Evolutionary conservation across 2,329 filamentous ascomycete genomes (phyloP).

Genomic region (Ophiocordyceps camponoti-rufipedis): DNA sequence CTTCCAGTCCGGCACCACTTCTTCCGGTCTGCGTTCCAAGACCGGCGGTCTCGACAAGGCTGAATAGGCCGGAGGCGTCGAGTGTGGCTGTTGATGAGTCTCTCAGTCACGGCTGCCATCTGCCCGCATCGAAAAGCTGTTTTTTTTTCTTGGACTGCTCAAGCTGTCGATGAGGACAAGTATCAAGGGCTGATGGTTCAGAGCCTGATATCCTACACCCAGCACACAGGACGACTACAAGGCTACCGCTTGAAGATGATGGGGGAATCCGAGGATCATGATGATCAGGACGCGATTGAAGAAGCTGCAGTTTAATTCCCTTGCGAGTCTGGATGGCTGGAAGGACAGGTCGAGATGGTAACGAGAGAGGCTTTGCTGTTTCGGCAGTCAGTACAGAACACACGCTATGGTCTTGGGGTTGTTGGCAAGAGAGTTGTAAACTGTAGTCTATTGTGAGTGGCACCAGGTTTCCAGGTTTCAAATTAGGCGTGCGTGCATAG

Average conservation of each 20-base stretch:
- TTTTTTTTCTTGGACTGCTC: neutral
- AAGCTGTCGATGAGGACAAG: neutral
- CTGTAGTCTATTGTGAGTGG: neutral
- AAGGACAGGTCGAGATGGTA: neutral
- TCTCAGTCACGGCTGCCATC: too few species aligned
- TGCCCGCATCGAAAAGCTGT: neutral
- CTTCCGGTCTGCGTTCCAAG: constrained; percentile 76
- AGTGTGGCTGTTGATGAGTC: neutral
- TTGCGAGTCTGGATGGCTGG: neutral
- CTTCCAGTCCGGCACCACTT: constrained; percentile 60
- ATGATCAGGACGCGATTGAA: neutral
- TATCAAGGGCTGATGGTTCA: neutral
- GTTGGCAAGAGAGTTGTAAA: neutral
- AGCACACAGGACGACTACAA: neutral
- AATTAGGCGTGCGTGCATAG: neutral
- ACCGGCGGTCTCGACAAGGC: constrained; percentile 59
- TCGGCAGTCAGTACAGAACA: neutral
- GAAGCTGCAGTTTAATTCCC: neutral
- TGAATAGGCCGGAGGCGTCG: constrained; percentile 29
- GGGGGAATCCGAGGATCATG: neutral
- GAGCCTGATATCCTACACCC: neutral
- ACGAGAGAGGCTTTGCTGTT: neutral
- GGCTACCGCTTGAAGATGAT: neutral
- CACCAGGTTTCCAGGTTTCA: neutral
- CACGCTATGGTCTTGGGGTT: neutral